A percentile compares a stretch with the other conserved stretches of the same genome.
Evolutionary conservation across 495 filamentous ascomycete species (phyloP).

Genomic region (Hypoxylon perforatum): DNA sequence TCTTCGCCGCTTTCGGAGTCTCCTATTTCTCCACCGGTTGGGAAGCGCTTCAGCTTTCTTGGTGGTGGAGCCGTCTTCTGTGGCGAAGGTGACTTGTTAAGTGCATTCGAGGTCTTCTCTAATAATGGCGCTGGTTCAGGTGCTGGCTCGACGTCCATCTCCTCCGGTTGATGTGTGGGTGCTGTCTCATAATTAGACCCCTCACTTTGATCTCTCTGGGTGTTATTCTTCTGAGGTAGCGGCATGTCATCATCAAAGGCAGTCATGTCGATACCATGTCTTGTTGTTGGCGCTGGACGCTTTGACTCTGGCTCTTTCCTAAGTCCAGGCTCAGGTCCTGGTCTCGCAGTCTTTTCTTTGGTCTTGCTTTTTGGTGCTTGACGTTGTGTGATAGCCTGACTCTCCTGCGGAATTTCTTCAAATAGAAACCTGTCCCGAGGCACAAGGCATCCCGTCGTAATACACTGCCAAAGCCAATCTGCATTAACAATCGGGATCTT

Average conservation of each 20-base stretch:
- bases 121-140: conserved; percentile 48
- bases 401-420: conserved; percentile 47
- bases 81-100: conserved; percentile 50
- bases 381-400: background rate
- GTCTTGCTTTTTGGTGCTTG: conserved; percentile 2
- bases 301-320: conserved; percentile 13
- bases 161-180: conserved; percentile 46
- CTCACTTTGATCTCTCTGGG: conserved; percentile 11
- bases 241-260: conserved; percentile 39
- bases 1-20: conserved; percentile 54
- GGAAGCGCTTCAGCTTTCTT: conserved; percentile 30
- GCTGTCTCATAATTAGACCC: conserved; percentile 43
- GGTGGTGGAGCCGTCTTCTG: conserved; percentile 9
- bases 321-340: conserved; percentile 27
- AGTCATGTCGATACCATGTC: conserved; percentile 45
- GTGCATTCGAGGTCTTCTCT: conserved; percentile 49
- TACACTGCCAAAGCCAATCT: conserved; percentile 86
- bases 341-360: conserved; percentile 19
- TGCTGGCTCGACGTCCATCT: conserved; percentile 23
- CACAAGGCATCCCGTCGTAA: conserved; percentile 57
- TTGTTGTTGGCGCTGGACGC: conserved; percentile 14
- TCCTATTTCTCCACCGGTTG: conserved; percentile 52
- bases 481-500: conserved; percentile 79
- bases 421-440: conserved; percentile 54
- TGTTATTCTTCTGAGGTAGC: background rate